Conservation (phyloP, 352 stramenopile genomes). For the Phytophthora nicotianae region DNA sequence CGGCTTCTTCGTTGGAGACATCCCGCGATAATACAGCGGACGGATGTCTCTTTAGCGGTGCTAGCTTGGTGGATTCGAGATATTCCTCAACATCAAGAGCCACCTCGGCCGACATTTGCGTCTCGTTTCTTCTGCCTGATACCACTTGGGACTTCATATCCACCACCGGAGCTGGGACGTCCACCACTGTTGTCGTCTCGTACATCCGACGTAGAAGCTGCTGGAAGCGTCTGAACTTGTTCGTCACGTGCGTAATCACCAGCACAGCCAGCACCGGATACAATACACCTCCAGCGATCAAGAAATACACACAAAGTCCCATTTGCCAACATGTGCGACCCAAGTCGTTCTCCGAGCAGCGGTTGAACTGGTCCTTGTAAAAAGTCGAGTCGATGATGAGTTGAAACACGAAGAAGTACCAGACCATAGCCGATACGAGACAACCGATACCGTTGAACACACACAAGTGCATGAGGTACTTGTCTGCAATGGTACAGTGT, state of each 20-base stretch:
- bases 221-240: conserved; percentile 71
- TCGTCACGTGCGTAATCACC: conserved; percentile 57
- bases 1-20: conserved; percentile 40
- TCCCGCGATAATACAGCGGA: conserved; percentile 43
- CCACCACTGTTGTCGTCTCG: conserved; percentile 57
- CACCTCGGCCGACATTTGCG: conserved; percentile 35
- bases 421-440: conserved; percentile 53
- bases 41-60: conserved; percentile 49
- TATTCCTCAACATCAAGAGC: conserved; percentile 45
- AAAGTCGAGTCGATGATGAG: conserved; percentile 70
- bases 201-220: conserved; percentile 47
- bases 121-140: conserved; percentile 33
- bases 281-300: conserved; percentile 53
- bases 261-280: conserved; percentile 70
- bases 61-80: conserved; percentile 34
- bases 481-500: conserved; percentile 66
- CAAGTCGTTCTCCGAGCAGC: conserved; percentile 61
- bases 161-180: conserved; percentile 43
- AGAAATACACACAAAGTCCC: conserved; percentile 62
- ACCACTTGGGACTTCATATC: conserved; percentile 47
- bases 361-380: conserved; percentile 82
- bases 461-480: conserved; percentile 76
- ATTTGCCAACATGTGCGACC: conserved; percentile 77
- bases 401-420: conserved; percentile 76
- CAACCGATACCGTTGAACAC: conserved; percentile 60